Evolutionary conservation across 1,139 yeast genomes (phyloP).

Genomic region (Cylindricascospora bacillispora): DNA sequence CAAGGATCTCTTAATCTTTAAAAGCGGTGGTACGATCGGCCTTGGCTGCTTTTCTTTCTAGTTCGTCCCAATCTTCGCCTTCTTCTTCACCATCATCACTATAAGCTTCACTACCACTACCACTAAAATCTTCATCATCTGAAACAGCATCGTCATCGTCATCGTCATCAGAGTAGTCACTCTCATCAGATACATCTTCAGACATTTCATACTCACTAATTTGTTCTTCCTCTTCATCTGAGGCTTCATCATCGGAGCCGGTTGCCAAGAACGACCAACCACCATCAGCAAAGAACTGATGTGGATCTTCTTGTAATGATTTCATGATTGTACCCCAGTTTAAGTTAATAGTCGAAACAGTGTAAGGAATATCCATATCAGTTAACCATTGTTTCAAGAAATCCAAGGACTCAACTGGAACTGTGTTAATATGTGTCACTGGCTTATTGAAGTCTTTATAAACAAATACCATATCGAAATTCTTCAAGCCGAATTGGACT

Average conservation of each 20-base stretch:
- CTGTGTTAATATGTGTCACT: slow-evolving; percentile 85
- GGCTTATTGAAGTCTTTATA: slow-evolving; percentile 82
- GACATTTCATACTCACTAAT: slow-evolving; percentile 31
- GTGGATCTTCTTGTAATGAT: slow-evolving; percentile 84
- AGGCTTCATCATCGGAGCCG: slow-evolving; percentile 51
- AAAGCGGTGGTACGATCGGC: slow-evolving; percentile 27
- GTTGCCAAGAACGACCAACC: slow-evolving; percentile 92
- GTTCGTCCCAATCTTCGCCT: slow-evolving; percentile 67
- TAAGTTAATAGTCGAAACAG: slow-evolving; percentile 91
- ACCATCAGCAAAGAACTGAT: slow-evolving; percentile 85
- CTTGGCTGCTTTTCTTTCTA: slow-evolving; percentile 52
- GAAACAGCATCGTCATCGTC: slow-evolving; percentile 35
- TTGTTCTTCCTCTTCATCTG: slow-evolving; percentile 41
- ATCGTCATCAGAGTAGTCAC: slow-evolving; percentile 43
- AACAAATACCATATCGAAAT: slow-evolving; percentile 90
- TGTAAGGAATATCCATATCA: slow-evolving; percentile 86
- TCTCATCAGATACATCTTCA: slow-evolving; percentile 67
- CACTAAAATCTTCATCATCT: slow-evolving; percentile 31
- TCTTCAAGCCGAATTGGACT: slow-evolving; percentile 92
- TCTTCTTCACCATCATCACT: slow-evolving; percentile 42
- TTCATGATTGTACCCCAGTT: slow-evolving; percentile 96
- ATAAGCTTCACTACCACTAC: slow-evolving; percentile 37
- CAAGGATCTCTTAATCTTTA: slow-evolving; percentile 18
- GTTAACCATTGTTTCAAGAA: slow-evolving; percentile 94
- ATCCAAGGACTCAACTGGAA: slow-evolving; percentile 85